Percentiles rank a stretch among this genome's conserved stretches.
Evolutionary conservation across 1,139 yeast species (phyloP).

Genomic region (Scheffersomyces insectosa): DNA sequence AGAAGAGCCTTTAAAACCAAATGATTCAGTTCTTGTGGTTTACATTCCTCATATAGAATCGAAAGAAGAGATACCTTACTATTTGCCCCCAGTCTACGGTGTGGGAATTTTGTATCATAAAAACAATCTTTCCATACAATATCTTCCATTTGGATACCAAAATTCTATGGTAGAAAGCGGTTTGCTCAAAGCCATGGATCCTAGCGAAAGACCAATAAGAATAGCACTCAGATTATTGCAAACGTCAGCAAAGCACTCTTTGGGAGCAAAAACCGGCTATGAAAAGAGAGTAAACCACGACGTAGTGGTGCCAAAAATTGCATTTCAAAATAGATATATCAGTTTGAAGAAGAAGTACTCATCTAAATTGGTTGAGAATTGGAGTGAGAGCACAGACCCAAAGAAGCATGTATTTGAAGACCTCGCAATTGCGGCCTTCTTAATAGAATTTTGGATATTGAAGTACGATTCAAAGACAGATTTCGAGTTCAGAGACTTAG

Average conservation of each 20-base stretch:
- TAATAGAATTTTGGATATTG: conserved; percentile 82
- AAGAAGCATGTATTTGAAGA: conserved; percentile 96
- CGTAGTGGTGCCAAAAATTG: conserved; percentile 75
- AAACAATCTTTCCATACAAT: conserved; percentile 71
- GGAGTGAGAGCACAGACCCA: conserved; percentile 95
- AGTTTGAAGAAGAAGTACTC: conserved; percentile 82
- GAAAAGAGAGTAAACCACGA: conserved; percentile 89
- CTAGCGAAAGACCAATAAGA: conserved; percentile 66
- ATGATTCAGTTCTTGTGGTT: conserved; percentile 55
- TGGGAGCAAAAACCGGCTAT: conserved; percentile 81
- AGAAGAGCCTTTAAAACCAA: conserved; percentile 9
- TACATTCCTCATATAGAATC: conserved; percentile 72
- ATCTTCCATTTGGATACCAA: conserved; percentile 58
- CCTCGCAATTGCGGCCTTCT: conserved; percentile 90
- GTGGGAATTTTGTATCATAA: conserved; percentile 70
- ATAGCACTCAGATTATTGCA: conserved; percentile 78
- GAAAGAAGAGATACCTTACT: conserved; percentile 76
- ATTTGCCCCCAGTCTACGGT: conserved; percentile 78
- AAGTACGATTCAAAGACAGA: conserved; percentile 48
- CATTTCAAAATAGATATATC: conserved; percentile 82
- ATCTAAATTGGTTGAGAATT: conserved; percentile 68
- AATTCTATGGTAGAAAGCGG: conserved; percentile 14
- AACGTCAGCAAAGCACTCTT: conserved; percentile 81
- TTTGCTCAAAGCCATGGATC: conserved; percentile 35
- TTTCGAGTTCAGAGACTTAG: conserved; percentile 82